Conservation (phyloP, 2,329 filamentous ascomycete species). For the Didymella keratinophila region DNA sequence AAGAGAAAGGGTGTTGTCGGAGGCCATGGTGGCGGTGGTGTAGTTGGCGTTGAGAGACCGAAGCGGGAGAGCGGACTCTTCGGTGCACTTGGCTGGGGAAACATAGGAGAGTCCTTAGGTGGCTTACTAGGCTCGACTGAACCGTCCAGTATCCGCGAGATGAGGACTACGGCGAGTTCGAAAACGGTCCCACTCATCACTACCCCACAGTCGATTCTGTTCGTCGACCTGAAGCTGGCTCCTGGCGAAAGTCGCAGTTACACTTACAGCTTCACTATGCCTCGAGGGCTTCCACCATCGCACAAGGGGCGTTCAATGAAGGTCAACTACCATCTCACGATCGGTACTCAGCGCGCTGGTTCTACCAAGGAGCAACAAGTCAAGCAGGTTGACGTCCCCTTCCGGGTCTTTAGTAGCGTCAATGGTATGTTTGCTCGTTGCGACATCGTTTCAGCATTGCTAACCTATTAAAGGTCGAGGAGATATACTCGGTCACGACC, state of each 20-base stretch:
- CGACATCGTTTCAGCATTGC: neutral
- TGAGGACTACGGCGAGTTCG: conserved; percentile 85
- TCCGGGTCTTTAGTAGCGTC: conserved; percentile 91
- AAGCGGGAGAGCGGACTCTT: conserved; percentile 83
- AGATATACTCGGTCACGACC: conserved; percentile 88
- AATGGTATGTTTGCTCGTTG: conserved; percentile 62
- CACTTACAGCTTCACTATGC: conserved; percentile 85
- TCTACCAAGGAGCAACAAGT: conserved; percentile 78
- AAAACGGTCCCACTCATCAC: conserved; percentile 91
- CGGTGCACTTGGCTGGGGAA: conserved; percentile 85
- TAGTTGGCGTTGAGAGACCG: conserved; percentile 78
- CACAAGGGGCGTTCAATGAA: conserved; percentile 94
- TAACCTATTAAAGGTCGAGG: conserved; percentile 65
- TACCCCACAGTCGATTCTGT: conserved; percentile 93
- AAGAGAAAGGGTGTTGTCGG: conserved; percentile 93
- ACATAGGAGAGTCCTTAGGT: conserved; percentile 84
- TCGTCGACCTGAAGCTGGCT: conserved; percentile 86
- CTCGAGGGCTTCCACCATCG: conserved; percentile 86
- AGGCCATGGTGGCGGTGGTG: conserved; percentile 81
- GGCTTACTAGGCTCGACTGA: conserved; percentile 87
- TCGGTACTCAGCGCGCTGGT: conserved; percentile 88
- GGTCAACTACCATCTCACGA: conserved; percentile 86
- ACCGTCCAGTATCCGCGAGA: conserved; percentile 92
- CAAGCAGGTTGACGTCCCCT: conserved; percentile 89
- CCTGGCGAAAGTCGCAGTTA: conserved; percentile 90